Evolutionary conservation across 2,329 filamentous ascomycete species (phyloP).

Genomic region (Beauveria asiatica): DNA sequence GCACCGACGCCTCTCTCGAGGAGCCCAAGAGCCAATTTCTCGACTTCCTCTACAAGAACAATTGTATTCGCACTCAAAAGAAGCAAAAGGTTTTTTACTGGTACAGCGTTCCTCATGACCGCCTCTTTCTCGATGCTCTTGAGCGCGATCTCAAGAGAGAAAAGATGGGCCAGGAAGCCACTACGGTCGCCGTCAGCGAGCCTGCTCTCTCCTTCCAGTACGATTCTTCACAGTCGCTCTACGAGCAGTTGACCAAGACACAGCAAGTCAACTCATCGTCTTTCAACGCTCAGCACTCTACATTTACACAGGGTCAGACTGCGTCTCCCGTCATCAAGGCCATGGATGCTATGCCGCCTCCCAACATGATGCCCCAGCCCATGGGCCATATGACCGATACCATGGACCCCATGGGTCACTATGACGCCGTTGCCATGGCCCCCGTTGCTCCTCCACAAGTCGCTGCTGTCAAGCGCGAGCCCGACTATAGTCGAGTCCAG

Average conservation of each 20-base stretch:
- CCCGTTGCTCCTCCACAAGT: conserved; percentile 58
- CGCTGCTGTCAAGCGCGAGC: conserved; percentile 74
- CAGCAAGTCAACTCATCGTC: conserved; percentile 98
- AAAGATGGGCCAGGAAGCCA: conserved; percentile 98
- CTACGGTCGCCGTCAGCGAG: conserved; percentile 92
- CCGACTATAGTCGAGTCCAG: conserved; percentile 71
- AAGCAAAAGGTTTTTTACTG: conserved; percentile 99
- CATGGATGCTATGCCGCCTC: conserved; percentile 90
- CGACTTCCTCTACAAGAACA: conserved; percentile 99
- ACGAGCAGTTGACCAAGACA: conserved; percentile 98
- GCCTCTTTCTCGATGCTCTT: conserved; percentile 91
- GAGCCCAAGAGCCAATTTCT: conserved; percentile 98
- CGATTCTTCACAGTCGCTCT: conserved; percentile 96
- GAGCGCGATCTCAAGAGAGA: conserved; percentile 97
- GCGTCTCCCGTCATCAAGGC: conserved; percentile 83
- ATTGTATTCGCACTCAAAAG: conserved; percentile 99
- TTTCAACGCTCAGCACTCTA: conserved; percentile 67
- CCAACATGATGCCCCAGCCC: conserved; percentile 62
- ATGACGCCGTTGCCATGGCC: conserved; percentile 62
- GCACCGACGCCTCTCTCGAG: conserved; percentile 94
- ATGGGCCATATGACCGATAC: conserved; percentile 50
- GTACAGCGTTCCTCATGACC: conserved; percentile 98
- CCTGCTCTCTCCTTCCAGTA: conserved; percentile 97
- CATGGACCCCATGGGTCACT: conserved; percentile 66
- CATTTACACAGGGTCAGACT: conserved; percentile 67